phyloP scores from a whole-genome alignment of 2,329 filamentous ascomycete genomes.

The Botrytis hyacinthi region DNA sequence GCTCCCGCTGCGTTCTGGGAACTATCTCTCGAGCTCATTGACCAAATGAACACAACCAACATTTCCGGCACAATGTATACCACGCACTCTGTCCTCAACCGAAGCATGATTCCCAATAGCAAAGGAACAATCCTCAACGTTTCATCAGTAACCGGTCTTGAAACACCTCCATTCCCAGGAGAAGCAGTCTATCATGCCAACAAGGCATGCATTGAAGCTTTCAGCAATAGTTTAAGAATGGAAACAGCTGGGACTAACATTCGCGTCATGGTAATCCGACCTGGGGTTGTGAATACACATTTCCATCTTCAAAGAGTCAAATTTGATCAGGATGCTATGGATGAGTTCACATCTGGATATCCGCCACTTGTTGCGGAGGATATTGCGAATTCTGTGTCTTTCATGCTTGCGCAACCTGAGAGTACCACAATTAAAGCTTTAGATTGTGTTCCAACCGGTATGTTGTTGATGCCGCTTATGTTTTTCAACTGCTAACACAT shows the following conservation, averaged over 20 bases:
- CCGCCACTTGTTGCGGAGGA: neutral
- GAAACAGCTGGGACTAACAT: neutral
- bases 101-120: neutral
- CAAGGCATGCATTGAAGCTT: neutral
- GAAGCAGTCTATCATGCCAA: neutral
- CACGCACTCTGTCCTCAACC: neutral
- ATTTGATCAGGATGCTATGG: neutral
- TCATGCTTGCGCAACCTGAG: neutral
- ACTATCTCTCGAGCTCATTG: neutral
- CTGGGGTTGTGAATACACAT: neutral
- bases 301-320: neutral
- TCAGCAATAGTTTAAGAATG: neutral
- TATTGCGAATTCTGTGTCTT: neutral
- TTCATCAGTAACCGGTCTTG: neutral
- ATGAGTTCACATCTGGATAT: neutral
- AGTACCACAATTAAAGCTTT: neutral
- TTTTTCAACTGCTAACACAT: neutral
- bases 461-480: neutral
- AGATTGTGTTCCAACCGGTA: neutral
- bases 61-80: neutral
- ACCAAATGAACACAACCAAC: neutral
- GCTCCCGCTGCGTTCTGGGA: neutral
- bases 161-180: neutral
- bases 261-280: neutral
- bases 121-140: neutral